Evolutionary conservation across 169 alveolate species (phyloP).

Genomic region (Perkinsus marinus): DNA sequence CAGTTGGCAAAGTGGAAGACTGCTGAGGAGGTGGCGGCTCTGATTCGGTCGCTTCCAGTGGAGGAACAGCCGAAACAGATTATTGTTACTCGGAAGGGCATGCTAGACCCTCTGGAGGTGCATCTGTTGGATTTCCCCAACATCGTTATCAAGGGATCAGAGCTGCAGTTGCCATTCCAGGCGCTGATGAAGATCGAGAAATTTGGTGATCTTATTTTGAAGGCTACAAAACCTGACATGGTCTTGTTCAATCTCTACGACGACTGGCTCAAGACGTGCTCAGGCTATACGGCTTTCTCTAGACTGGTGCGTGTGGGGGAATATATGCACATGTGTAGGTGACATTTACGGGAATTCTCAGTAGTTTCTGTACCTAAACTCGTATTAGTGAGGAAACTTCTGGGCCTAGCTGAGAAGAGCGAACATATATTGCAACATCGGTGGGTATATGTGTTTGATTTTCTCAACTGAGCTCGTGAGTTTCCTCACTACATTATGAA

Average conservation of each 20-base stretch:
- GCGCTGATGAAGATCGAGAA: slow-evolving; percentile 94
- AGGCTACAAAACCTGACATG: slow-evolving; percentile 99
- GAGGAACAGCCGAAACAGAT: slow-evolving; percentile 99
- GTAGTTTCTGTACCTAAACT: no score
- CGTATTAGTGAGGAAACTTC: no score
- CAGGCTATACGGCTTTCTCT: slow-evolving; percentile 96
- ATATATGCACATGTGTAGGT: no score
- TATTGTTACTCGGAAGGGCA: slow-evolving; percentile 98
- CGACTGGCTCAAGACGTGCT: slow-evolving; percentile 95
- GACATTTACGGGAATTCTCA: no score
- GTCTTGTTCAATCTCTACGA: slow-evolving; percentile 95
- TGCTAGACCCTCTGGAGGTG: slow-evolving; percentile 99
- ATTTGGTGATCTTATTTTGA: slow-evolving; percentile 96
- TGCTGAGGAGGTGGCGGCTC: slow-evolving; percentile 99
- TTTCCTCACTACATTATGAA: no score
- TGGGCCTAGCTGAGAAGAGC: no score
- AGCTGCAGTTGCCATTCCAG: slow-evolving; percentile 94
- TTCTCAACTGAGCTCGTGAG: no score
- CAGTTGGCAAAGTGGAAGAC: slow-evolving; percentile 99
- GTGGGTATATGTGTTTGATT: no score
- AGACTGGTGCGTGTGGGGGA: slow-evolving; percentile 55
- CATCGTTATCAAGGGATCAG: slow-evolving; percentile 98
- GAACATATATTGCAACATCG: no score
- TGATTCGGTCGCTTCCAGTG: slow-evolving; percentile 98
- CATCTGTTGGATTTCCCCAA: slow-evolving; percentile 99